Base-by-base conservation (phyloP, 495 filamentous ascomycete genomes). In the Penicilliopsis zonata region DNA sequence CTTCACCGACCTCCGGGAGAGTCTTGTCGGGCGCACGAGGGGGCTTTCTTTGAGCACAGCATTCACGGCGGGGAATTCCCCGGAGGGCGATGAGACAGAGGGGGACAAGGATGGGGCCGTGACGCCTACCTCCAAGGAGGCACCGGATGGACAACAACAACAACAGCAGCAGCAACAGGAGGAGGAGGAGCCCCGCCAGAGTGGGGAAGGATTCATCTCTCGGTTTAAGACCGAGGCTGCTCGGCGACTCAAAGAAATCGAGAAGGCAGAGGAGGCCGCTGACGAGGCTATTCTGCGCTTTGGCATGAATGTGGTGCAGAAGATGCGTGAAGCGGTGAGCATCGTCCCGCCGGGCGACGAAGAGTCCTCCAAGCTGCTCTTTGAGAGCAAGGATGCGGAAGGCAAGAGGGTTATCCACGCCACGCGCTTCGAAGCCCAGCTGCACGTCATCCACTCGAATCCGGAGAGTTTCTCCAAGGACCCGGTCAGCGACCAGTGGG, bases 281-380 rank as follows among this genome's bases (percentile, higher is more conserved):
- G 90, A 98, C 53, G 92, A 94, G 52, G 93, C 93, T 2, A 74
- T 96, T 28, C 57, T 95, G 41, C 86, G 82, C 34, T 99, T 96
- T 49, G 90, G 90, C 15, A 72, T 78, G 31, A 96, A 90, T 50
- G 75, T 98, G 28, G 70, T 86, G 7, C 80, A 88, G 56, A 96
- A 92, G 59, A 64, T 98, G 45, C 72, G 77, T 10, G 90, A 98
- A 45, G 90, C 90, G 24, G 82, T 98, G 19, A 82, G 75, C 32
- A 83, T 98, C 40, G 76, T 83, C 16, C 80, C 87, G 0, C 85
- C 77, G 1, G 47, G 21, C 41, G 50, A 37, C 30, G 58, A 65
- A 13, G 52, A 52, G 20, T 50, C 59, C 0, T 50, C 50, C 30
- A 61, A 73, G 43, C 69, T 92, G 20, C 61, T 92, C 2, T 95